Conservation (phyloP, 148 eudicot species). For the Fagopyrum homotropicum region DNA sequence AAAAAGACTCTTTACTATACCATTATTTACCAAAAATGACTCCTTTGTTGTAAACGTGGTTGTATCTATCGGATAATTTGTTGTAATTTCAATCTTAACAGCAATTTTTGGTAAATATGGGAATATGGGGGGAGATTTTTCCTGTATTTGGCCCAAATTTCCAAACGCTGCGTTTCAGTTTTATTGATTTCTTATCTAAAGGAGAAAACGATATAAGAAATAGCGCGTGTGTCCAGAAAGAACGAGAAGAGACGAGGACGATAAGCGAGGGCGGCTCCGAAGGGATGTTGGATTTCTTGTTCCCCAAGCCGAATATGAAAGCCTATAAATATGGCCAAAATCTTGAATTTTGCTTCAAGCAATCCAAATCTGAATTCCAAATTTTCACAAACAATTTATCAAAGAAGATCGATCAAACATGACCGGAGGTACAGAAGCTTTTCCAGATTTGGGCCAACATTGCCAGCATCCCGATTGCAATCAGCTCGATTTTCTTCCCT, state of each 20-base stretch:
- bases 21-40: no score
- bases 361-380: not conserved
- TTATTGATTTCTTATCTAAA: no score
- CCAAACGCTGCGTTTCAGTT: no score
- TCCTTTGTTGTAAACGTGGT: no score
- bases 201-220: no score
- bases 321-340: slow-evolving; percentile 5
- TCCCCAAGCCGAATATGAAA: not conserved
- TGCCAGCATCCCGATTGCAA: slow-evolving; percentile 61
- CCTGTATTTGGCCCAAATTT: no score
- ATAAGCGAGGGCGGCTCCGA: not conserved
- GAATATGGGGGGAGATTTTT: no score
- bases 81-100: no score
- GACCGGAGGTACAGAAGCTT: slow-evolving; percentile 77
- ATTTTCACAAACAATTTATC: not conserved
- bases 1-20: no score
- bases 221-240: slow-evolving; percentile 3
- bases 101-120: no score
- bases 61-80: no score
- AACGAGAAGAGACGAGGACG: not conserved
- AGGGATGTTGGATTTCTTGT: not conserved
- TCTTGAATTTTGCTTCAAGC: not conserved
- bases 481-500: slow-evolving; percentile 92
- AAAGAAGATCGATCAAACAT: slow-evolving; percentile 14
- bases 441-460: slow-evolving; percentile 74